These are phyloP conservation scores for Clonostachys rhizophaga DNA, from an alignment of 2,329 filamentous ascomycete genomes.

Conservation along the genomic window DNA sequence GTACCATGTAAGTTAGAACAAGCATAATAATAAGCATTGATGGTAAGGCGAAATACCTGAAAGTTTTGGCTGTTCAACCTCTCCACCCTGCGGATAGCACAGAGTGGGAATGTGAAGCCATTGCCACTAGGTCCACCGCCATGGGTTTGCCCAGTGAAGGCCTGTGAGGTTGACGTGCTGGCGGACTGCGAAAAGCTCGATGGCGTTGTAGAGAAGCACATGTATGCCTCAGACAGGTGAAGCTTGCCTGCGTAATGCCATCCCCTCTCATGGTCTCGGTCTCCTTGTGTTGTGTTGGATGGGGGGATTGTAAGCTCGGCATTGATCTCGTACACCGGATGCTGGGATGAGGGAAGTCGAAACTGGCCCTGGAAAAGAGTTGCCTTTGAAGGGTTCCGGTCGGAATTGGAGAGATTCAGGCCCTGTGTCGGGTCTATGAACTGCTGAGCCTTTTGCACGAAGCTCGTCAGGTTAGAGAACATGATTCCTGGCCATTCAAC, in stretches of 20 bases:
- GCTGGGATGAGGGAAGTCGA: constrained; percentile 86
- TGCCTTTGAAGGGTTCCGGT: constrained; percentile 83
- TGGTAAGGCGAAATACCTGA: constrained; percentile 37
- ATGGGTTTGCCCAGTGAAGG: constrained; percentile 89
- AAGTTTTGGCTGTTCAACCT: constrained; percentile 89
- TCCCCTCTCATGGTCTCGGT: constrained; percentile 67
- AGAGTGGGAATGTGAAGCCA: constrained; percentile 91
- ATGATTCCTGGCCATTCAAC: constrained; percentile 35
- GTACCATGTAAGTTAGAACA: not conserved
- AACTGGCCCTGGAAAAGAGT: constrained; percentile 95
- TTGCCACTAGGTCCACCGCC: constrained; percentile 90
- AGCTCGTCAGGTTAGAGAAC: constrained; percentile 63
- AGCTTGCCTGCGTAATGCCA: constrained; percentile 91
- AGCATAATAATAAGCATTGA: not conserved
- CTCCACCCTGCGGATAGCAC: constrained; percentile 87
- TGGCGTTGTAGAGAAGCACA: constrained; percentile 94
- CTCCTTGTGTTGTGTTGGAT: constrained; percentile 64
- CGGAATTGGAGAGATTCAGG: constrained; percentile 65
- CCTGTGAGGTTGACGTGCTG: constrained; percentile 72
- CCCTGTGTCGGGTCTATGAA: constrained; percentile 87
- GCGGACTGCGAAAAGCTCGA: constrained; percentile 81
- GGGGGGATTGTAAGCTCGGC: constrained; percentile 88
- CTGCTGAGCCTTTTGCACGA: constrained; percentile 94
- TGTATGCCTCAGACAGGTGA: constrained; percentile 88
- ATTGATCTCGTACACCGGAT: constrained; percentile 91